Evolutionary conservation across 2,329 filamentous ascomycete genomes (phyloP).

Genomic region (Aureobasidium sp.): DNA sequence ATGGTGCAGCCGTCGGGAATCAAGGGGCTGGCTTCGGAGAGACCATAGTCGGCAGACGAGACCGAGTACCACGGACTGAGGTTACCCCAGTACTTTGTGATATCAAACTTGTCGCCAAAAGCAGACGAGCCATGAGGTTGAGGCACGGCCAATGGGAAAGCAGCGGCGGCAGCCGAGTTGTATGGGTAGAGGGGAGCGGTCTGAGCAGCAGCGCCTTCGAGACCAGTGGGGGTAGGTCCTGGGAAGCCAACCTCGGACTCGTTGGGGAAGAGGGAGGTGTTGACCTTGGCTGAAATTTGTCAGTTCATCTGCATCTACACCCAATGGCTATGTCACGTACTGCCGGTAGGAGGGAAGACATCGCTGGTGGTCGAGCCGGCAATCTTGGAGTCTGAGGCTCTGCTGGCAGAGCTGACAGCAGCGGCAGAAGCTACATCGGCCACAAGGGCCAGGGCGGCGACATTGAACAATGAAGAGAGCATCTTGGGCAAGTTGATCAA

Average conservation of each 20-base stretch:
- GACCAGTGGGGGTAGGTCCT: conserved; percentile 8
- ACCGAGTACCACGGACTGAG: conserved; percentile 14
- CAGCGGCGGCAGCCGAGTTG: not conserved
- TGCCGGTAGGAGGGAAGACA: conserved; percentile 1
- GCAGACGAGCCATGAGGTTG: conserved; percentile 6
- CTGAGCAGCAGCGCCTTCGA: not conserved
- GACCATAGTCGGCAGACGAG: conserved; percentile 8
- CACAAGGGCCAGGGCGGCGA: not conserved
- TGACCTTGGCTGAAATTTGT: not conserved
- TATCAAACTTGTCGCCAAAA: conserved; percentile 5
- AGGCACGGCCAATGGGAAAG: not conserved
- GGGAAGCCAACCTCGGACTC: conserved; percentile 7
- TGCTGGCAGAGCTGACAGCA: not conserved
- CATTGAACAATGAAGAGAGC: conserved; percentile 4
- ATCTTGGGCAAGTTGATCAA: not conserved
- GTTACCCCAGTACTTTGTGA: conserved; percentile 13
- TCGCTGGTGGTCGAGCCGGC: conserved; percentile 1
- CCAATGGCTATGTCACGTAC: not conserved
- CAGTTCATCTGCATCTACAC: not conserved
- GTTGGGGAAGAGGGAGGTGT: conserved; percentile 1
- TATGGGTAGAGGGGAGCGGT: conserved; percentile 12
- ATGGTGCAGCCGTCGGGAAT: conserved; percentile 13
- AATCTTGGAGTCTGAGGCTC: not conserved
- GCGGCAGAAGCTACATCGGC: conserved; percentile 4
- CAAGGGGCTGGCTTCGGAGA: not conserved